Conservation (phyloP, 202 grass and related monocot genomes). For the Zizania palustris region DNA sequence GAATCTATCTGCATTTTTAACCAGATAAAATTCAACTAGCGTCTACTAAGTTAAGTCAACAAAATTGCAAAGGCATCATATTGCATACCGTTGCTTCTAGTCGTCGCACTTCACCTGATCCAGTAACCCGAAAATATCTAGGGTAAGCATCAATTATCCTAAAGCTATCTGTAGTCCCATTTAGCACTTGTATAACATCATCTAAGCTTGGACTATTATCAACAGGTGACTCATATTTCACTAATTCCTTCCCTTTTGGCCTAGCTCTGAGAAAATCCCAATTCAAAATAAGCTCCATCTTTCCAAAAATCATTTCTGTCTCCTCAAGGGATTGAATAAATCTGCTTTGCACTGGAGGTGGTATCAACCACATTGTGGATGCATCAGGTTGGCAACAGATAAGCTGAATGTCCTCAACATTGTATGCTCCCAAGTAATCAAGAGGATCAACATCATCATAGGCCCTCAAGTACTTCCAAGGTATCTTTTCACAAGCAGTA, state of each 20-base stretch:
- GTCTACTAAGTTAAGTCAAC: conserved; percentile 29
- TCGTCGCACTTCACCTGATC: conserved; percentile 91
- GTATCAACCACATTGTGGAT: conserved; percentile 83
- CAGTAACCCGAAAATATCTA: conserved; percentile 87
- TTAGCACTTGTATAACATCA: conserved; percentile 77
- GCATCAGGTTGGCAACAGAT: conserved; percentile 98
- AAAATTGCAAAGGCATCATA: conserved; percentile 31
- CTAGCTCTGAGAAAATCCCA: conserved; percentile 94
- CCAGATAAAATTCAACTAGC: conserved; percentile 30
- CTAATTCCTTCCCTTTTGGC: conserved; percentile 95
- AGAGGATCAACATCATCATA: conserved; percentile 67
- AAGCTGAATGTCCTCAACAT: conserved; percentile 93
- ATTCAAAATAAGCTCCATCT: conserved; percentile 75
- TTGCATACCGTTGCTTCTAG: conserved; percentile 70
- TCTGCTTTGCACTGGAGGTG: conserved; percentile 74
- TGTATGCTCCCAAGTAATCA: conserved; percentile 77
- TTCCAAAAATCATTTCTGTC: conserved; percentile 53
- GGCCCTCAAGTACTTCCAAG: conserved; percentile 64
- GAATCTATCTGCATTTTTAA: conserved; percentile 64
- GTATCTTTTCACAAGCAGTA: conserved; percentile 78
- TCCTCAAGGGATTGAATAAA: conserved; percentile 69
- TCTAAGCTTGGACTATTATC: conserved; percentile 57
- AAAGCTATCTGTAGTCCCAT: conserved; percentile 67
- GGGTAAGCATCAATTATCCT: conserved; percentile 85
- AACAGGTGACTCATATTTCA: conserved; percentile 76